Conservation (phyloP, 768 basidiomycete genomes). For the Boletus subparvulus region DNA sequence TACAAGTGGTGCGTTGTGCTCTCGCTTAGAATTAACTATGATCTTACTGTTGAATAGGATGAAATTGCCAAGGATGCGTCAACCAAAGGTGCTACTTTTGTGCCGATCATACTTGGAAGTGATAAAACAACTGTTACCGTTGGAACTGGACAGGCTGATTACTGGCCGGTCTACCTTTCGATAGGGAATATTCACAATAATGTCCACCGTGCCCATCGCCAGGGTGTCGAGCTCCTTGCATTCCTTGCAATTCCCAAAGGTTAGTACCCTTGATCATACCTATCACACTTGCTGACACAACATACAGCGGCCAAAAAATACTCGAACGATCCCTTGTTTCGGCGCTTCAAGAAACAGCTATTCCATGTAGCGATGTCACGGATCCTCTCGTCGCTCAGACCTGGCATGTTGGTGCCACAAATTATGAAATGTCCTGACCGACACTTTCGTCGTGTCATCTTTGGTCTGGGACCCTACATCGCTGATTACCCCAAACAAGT, state of each 20-base stretch:
- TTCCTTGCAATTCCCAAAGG: conserved; percentile 35
- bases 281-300: too few relatives aligned
- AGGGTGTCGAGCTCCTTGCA: conserved; percentile 9
- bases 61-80: too few relatives aligned
- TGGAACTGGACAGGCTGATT: not conserved
- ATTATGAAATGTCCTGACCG: not conserved
- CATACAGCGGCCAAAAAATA: conserved; percentile 6
- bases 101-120: not conserved
- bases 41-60: too few relatives aligned
- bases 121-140: not conserved
- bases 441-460: not conserved
- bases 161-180: not conserved
- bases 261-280: not conserved
- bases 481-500: conserved; percentile 37
- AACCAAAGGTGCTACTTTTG: not conserved
- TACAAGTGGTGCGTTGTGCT: not conserved
- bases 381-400: not conserved
- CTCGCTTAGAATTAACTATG: too few relatives aligned
- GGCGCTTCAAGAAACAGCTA: conserved; percentile 32
- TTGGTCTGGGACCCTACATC: not conserved
- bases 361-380: conserved; percentile 32
- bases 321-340: conserved; percentile 11
- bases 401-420: conserved; percentile 27
- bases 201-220: not conserved
- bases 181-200: conserved; percentile 4